Evolutionary conservation across 192 early-diverging fungal genomes (phyloP).

Genomic region (Paraglomus brasilianum): DNA sequence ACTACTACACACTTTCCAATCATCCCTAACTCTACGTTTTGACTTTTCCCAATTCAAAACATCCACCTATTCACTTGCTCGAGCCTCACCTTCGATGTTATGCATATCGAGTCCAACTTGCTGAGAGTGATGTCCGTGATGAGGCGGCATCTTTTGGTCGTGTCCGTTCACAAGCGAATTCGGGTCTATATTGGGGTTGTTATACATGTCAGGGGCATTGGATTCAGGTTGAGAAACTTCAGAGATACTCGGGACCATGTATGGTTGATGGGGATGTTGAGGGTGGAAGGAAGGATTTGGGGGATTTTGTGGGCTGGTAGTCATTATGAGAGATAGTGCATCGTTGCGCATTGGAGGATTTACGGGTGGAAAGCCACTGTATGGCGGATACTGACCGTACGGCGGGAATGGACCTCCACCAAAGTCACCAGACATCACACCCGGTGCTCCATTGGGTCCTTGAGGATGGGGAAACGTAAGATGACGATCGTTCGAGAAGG

Average conservation of each 20-base stretch:
- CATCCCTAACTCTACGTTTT: too few relatives aligned
- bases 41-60: too few relatives aligned
- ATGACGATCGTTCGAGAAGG: constrained; percentile 31
- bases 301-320: neutral
- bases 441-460: constrained; percentile 28
- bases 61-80: too few relatives aligned
- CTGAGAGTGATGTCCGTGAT: constrained; percentile 22
- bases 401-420: constrained; percentile 29
- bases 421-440: constrained; percentile 32
- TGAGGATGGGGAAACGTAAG: constrained; percentile 14
- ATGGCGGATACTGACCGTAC: constrained; percentile 28
- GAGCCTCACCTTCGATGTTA: constrained; percentile 22
- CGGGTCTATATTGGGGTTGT: constrained; percentile 28
- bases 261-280: constrained; percentile 35
- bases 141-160: constrained; percentile 29
- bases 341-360: constrained; percentile 8
- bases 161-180: neutral
- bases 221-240: constrained; percentile 39
- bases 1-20: too few relatives aligned
- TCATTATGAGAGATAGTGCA: constrained; percentile 22
- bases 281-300: constrained; percentile 28
- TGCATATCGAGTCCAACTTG: constrained; percentile 32
- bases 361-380: constrained; percentile 21
- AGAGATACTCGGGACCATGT: constrained; percentile 43
- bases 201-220: constrained; percentile 41